Conservation (phyloP, 257 asterid species). For the Thymus mandschuricus region DNA sequence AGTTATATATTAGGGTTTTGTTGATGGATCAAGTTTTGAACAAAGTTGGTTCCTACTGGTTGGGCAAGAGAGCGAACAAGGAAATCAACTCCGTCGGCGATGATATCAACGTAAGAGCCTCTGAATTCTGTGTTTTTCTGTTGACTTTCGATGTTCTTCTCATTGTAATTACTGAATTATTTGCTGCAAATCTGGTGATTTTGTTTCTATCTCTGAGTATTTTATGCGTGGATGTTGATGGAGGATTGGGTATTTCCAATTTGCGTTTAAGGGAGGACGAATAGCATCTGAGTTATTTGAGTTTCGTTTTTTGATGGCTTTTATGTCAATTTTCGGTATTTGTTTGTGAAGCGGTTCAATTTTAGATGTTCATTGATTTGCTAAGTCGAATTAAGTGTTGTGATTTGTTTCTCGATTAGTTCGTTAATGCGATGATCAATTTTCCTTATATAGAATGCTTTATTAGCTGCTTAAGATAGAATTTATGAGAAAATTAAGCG, state of each 20-base stretch:
- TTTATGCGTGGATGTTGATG: constrained; percentile 13
- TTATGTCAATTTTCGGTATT: background rate
- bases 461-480: constrained; percentile 19
- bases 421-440: background rate
- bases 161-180: background rate
- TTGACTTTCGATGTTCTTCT: background rate
- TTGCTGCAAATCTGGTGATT: constrained; percentile 21
- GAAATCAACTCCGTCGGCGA: constrained; percentile 75
- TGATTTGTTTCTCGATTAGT: constrained; percentile 5
- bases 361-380: background rate
- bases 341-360: background rate
- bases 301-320: constrained; percentile 6
- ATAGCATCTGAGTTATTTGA: no score
- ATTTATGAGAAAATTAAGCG: background rate
- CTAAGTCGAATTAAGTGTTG: background rate
- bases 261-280: background rate
- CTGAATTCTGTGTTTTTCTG: background rate
- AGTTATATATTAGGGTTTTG: constrained; percentile 8
- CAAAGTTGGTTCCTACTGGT: constrained; percentile 84
- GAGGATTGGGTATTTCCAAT: background rate
- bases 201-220: background rate
- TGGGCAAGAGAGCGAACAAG: constrained; percentile 75
- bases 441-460: background rate
- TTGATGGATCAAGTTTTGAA: constrained; percentile 77
- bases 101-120: constrained; percentile 69